phyloP scores from a whole-genome alignment of 306 rosid species.

The Prinsepia uniflora region DNA sequence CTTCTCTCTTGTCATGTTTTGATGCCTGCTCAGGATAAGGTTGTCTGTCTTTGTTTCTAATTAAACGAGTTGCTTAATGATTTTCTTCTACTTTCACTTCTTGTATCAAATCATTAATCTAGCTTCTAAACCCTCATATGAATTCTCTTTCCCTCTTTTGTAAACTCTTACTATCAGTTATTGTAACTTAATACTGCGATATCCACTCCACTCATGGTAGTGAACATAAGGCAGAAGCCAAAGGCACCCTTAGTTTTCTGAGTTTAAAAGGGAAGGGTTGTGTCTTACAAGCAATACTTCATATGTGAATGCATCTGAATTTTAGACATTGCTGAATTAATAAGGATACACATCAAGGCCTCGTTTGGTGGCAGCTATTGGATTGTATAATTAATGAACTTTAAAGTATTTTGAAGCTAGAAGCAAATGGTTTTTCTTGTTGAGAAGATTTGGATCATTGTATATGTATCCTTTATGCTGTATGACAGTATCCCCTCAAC shows the following conservation, averaged over 20 bases:
- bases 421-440: too few relatives aligned
- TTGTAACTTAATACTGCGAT: too few relatives aligned
- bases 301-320: not conserved
- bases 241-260: not conserved
- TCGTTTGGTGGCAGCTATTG: too few relatives aligned
- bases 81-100: constrained; percentile 16
- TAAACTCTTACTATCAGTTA: too few relatives aligned
- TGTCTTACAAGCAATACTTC: not conserved
- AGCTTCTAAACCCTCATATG: constrained; percentile 5
- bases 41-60: constrained; percentile 14
- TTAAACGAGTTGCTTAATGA: constrained; percentile 17
- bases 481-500: too few relatives aligned
- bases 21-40: constrained; percentile 8
- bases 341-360: too few relatives aligned
- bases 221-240: too few relatives aligned
- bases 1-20: not conserved
- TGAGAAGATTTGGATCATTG: too few relatives aligned
- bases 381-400: too few relatives aligned
- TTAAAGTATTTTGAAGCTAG: too few relatives aligned
- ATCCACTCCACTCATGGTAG: too few relatives aligned
- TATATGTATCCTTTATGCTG: too few relatives aligned
- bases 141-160: not conserved
- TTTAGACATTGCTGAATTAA: not conserved
- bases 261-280: not conserved
- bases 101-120: constrained; percentile 24